phyloP scores from a whole-genome alignment of 768 basidiomycete genomes.

The Trametes sanguinea region DNA sequence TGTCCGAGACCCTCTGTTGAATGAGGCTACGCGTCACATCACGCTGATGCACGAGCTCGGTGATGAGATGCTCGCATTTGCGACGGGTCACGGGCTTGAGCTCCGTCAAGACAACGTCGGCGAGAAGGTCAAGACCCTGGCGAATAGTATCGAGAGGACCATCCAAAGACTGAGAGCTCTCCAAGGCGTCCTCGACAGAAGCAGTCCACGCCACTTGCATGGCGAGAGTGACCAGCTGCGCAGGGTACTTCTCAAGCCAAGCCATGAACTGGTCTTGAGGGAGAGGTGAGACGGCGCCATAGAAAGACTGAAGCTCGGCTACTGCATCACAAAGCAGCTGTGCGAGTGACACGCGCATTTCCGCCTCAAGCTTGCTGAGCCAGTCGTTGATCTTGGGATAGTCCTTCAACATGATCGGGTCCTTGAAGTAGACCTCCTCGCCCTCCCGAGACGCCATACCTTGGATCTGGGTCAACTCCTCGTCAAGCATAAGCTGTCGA shows the following conservation, averaged over 20 bases:
- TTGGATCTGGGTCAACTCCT: slow-evolving; percentile 83
- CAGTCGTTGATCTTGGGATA: slow-evolving; percentile 99
- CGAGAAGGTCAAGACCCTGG: slow-evolving; percentile 90
- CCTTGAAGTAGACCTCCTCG: slow-evolving; percentile 85
- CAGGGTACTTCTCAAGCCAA: slow-evolving; percentile 95
- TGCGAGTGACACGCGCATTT: slow-evolving; percentile 91
- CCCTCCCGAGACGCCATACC: slow-evolving; percentile 97
- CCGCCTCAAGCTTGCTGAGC: slow-evolving; percentile 87
- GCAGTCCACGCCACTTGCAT: slow-evolving; percentile 94
- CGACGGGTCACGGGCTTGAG: slow-evolving; percentile 88
- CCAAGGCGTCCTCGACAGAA: slow-evolving; percentile 74
- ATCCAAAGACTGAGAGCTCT: slow-evolving; percentile 55
- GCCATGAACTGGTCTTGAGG: slow-evolving; percentile 67
- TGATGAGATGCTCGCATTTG: slow-evolving; percentile 98
- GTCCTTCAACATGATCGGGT: slow-evolving; percentile 85
- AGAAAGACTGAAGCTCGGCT: slow-evolving; percentile 77
- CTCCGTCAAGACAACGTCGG: slow-evolving; percentile 93
- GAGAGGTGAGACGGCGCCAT: slow-evolving; percentile 64
- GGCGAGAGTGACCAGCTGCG: slow-evolving; percentile 94
- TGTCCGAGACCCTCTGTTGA: slow-evolving; percentile 59
- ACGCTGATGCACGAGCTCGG: slow-evolving; percentile 96
- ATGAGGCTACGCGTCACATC: slow-evolving; percentile 88
- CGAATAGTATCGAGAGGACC: slow-evolving; percentile 71
- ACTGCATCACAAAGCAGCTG: slow-evolving; percentile 79
- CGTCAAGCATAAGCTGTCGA: slow-evolving; percentile 86